Conservation (phyloP, 345 rosid genomes). For the Arabis alpina region DNA sequence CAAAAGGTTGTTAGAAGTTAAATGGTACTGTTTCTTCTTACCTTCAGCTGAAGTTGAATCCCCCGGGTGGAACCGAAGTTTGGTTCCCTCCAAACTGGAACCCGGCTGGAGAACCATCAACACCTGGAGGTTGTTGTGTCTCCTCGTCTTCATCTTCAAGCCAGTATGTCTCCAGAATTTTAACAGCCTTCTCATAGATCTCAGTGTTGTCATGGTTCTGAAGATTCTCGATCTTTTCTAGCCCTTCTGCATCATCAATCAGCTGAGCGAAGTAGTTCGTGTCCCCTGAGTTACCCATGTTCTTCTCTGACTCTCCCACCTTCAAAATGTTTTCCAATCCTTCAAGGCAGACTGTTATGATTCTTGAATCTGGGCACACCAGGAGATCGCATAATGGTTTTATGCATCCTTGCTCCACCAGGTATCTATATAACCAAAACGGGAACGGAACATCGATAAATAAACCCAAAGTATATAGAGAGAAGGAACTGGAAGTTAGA, state of each 20-base stretch:
- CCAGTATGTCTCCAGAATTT: slow-evolving; percentile 87
- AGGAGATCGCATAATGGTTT: slow-evolving; percentile 87
- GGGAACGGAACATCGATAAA: neutral
- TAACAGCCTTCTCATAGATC: slow-evolving; percentile 86
- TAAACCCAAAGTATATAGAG: neutral
- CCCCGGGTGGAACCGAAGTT: slow-evolving; percentile 68
- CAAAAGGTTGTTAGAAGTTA: neutral
- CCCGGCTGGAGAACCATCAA: slow-evolving; percentile 54
- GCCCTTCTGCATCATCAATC: slow-evolving; percentile 84
- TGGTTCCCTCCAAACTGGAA: slow-evolving; percentile 73
- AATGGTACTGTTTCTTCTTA: slow-evolving; percentile 20
- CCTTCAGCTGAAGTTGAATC: slow-evolving; percentile 73
- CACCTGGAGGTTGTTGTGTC: slow-evolving; percentile 64
- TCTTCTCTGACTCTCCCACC: slow-evolving; percentile 84
- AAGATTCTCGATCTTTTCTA: slow-evolving; percentile 82
- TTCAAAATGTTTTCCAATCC: slow-evolving; percentile 70
- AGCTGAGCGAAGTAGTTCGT: slow-evolving; percentile 66
- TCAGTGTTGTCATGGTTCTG: slow-evolving; percentile 86
- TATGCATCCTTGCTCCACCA: slow-evolving; percentile 79
- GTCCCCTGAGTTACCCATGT: slow-evolving; percentile 54
- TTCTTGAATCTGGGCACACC: slow-evolving; percentile 82
- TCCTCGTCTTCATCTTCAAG: slow-evolving; percentile 84
- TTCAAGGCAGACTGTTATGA: slow-evolving; percentile 67
- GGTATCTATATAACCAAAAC: slow-evolving; percentile 42
- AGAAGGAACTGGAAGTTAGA: neutral